These are phyloP conservation scores for Aspergillus fumigatus DNA, from an alignment of 2,329 filamentous ascomycete genomes.

Conservation along the genomic window DNA sequence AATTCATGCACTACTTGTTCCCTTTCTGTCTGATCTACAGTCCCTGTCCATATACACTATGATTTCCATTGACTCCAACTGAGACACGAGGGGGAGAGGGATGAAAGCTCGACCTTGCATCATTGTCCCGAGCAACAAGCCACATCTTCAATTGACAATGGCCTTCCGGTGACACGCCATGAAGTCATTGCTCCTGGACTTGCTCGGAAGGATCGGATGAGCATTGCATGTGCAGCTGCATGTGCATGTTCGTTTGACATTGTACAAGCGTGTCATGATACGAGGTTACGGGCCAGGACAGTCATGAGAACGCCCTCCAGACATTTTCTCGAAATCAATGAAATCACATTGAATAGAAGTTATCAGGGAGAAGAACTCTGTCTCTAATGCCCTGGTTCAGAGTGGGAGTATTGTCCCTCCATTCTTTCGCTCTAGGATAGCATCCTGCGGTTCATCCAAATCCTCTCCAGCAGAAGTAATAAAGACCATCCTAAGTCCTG, in stretches of 20 bases:
- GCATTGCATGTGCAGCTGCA: background rate
- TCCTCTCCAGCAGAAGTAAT: slow-evolving; percentile 2
- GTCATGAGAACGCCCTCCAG: background rate
- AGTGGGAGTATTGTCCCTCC: background rate
- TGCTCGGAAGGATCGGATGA: background rate
- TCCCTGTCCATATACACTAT: background rate
- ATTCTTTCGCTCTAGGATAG: slow-evolving; percentile 4
- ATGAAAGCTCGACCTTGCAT: background rate
- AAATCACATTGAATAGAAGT: background rate
- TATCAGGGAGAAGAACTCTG: background rate
- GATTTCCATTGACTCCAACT: background rate
- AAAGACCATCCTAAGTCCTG: slow-evolving; percentile 1
- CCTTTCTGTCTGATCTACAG: background rate
- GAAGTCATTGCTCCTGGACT: background rate
- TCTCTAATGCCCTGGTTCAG: background rate
- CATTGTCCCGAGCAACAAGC: background rate
- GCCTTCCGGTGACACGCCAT: background rate
- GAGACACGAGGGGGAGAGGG: background rate
- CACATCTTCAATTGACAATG: background rate
- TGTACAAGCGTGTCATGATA: background rate
- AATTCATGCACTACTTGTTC: background rate
- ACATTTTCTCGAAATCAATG: background rate
- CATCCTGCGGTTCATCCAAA: slow-evolving; percentile 1
- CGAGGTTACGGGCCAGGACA: background rate
- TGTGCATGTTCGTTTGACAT: background rate